These are phyloP conservation scores for Dryadomyces quercivorus DNA, from an alignment of 2,329 filamentous ascomycete species.

Conservation along the genomic window DNA sequence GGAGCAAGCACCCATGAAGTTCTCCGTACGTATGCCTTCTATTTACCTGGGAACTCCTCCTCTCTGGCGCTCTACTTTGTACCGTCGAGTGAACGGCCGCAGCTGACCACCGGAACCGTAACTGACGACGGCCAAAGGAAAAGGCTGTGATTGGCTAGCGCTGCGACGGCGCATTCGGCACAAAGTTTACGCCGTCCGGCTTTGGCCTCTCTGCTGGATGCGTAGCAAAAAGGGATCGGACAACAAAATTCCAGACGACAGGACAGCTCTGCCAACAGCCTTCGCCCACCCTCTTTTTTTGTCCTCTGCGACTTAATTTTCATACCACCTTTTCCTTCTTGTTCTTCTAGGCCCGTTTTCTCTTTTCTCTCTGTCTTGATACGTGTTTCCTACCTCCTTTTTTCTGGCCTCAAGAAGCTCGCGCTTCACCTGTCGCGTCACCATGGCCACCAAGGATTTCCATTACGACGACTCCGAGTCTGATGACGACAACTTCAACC, in stretches of 20 bases:
- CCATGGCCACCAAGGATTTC: conserved; percentile 7
- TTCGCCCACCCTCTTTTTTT: neutral
- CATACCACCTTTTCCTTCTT: neutral
- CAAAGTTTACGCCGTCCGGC: neutral
- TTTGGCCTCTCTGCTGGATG: neutral
- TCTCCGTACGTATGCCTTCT: no score
- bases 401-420: neutral
- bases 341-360: neutral
- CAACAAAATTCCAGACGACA: neutral
- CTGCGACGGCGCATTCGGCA: neutral
- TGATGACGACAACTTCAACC: conserved; percentile 85
- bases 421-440: neutral
- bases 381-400: neutral
- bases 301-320: neutral
- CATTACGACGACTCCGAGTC: conserved; percentile 47
- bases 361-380: neutral
- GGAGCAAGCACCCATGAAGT: no score
- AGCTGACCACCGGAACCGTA: no score
- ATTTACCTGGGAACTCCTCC: no score
- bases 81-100: no score
- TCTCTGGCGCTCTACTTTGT: no score
- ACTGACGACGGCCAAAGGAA: no score
- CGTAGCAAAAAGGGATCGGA: neutral
- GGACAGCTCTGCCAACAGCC: neutral
- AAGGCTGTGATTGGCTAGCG: neutral